Conservation (phyloP, 2,329 filamentous ascomycete species). For the Botrytis deweyae region DNA sequence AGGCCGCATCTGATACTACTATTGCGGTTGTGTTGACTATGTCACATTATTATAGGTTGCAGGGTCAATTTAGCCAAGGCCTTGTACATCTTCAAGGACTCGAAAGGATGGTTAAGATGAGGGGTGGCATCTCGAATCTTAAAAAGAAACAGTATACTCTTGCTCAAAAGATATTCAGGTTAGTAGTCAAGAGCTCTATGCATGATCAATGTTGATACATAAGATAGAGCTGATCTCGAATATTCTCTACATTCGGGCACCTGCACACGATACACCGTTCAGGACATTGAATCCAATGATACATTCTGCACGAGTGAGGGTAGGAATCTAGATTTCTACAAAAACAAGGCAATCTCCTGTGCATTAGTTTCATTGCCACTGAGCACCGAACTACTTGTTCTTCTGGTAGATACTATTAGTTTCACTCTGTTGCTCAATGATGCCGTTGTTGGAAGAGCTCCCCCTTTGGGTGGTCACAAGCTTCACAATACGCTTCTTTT, state of each 20-base stretch:
- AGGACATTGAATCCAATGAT: neutral
- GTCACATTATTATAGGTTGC: conserved; percentile 34
- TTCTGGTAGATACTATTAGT: neutral
- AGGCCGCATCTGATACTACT: conserved; percentile 35
- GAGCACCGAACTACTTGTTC: neutral
- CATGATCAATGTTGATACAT: neutral
- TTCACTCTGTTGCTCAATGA: conserved; percentile 25
- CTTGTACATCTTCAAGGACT: conserved; percentile 39
- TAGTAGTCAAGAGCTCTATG: too few species aligned
- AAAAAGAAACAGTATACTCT: neutral
- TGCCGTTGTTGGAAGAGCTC: conserved; percentile 6
- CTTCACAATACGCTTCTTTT: conserved; percentile 36
- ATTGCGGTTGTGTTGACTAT: conserved; percentile 38
- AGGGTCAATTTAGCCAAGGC: conserved; percentile 30
- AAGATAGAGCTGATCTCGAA: neutral
- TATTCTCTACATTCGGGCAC: neutral
- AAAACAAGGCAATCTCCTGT: neutral
- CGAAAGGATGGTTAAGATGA: conserved; percentile 36
- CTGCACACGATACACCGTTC: neutral
- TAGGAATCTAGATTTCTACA: neutral
- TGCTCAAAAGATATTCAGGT: neutral
- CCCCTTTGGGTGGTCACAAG: conserved; percentile 30
- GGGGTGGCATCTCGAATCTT: conserved; percentile 27
- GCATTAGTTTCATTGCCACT: neutral
- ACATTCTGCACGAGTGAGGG: neutral